These are phyloP conservation scores for Cyclotella kingstonii DNA, from an alignment of 108 stramenopile species.

Conservation along the genomic window DNA sequence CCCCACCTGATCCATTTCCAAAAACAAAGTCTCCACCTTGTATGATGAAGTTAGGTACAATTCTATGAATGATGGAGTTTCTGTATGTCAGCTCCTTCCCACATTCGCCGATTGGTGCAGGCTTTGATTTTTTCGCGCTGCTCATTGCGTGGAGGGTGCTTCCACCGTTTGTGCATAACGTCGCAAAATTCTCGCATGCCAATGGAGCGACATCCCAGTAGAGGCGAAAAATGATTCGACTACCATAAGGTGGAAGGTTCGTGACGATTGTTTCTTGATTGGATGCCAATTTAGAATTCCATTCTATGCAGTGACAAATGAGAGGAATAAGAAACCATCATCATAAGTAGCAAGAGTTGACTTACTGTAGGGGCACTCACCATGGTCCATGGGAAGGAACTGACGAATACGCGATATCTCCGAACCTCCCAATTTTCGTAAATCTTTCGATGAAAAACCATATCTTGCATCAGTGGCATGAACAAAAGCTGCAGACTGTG, in stretches of 20 bases:
- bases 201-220: conserved; percentile 82
- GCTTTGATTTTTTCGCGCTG: conserved; percentile 41
- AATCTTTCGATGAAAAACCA: conserved; percentile 69
- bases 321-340: neutral
- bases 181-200: conserved; percentile 89
- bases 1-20: conserved; percentile 95
- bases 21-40: conserved; percentile 97
- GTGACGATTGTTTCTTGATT: conserved; percentile 8
- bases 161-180: conserved; percentile 71
- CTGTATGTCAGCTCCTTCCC: conserved; percentile 84
- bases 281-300: conserved; percentile 29
- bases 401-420: conserved; percentile 74
- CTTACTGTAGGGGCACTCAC: conserved; percentile 38
- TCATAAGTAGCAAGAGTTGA: neutral
- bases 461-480: conserved; percentile 75
- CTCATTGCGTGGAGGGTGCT: conserved; percentile 13
- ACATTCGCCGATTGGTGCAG: conserved; percentile 67
- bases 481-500: conserved; percentile 73
- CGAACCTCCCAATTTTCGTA: conserved; percentile 67
- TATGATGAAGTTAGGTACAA: conserved; percentile 77
- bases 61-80: conserved; percentile 72
- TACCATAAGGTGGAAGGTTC: conserved; percentile 29
- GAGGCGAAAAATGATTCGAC: conserved; percentile 67
- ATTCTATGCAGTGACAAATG: conserved; percentile 6
- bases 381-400: conserved; percentile 64